A percentile compares a stretch with the other conserved stretches of the same genome.
Evolutionary conservation across 2,329 filamentous ascomycete genomes (phyloP).

Genomic region (Purpureocillium takamizusanense): DNA sequence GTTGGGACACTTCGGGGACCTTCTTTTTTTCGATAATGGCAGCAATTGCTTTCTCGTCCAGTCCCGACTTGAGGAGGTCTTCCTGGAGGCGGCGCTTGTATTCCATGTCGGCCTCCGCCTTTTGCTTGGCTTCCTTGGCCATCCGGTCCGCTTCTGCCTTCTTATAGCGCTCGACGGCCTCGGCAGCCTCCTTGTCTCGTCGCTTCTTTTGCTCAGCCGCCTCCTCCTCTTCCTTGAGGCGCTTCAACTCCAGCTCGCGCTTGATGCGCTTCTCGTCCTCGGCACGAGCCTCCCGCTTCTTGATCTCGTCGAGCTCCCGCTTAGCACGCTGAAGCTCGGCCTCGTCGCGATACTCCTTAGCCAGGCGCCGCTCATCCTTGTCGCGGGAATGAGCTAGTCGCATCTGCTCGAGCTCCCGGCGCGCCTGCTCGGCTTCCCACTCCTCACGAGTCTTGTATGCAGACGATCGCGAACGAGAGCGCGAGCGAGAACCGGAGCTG

Average conservation of each 20-base stretch:
- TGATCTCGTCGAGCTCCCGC: slow-evolving; percentile 38
- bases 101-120: slow-evolving; percentile 40
- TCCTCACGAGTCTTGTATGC: slow-evolving; percentile 33
- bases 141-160: slow-evolving; percentile 36
- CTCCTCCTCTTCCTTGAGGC: slow-evolving; percentile 36
- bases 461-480: slow-evolving; percentile 20
- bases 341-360: slow-evolving; percentile 34
- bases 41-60: slow-evolving; percentile 49
- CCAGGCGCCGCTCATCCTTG: slow-evolving; percentile 22
- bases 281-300: slow-evolving; percentile 33
- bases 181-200: slow-evolving; percentile 35
- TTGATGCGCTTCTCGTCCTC: slow-evolving; percentile 42
- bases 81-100: slow-evolving; percentile 48
- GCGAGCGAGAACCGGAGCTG: slow-evolving; percentile 16
- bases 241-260: slow-evolving; percentile 40
- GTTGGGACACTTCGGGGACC: slow-evolving; percentile 19
- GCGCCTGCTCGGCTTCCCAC: slow-evolving; percentile 27
- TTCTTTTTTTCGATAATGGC: slow-evolving; percentile 51
- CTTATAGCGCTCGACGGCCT: slow-evolving; percentile 43
- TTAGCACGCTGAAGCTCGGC: slow-evolving; percentile 41
- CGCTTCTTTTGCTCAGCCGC: slow-evolving; percentile 32
- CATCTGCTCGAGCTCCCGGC: slow-evolving; percentile 35
- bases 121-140: slow-evolving; percentile 36
- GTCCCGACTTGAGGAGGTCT: slow-evolving; percentile 47
- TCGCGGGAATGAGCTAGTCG: slow-evolving; percentile 31